A percentile compares a stretch with the other conserved stretches of the same genome.
phyloP scores from a whole-genome alignment of 441 rosid species.

The Populus hybrid region DNA sequence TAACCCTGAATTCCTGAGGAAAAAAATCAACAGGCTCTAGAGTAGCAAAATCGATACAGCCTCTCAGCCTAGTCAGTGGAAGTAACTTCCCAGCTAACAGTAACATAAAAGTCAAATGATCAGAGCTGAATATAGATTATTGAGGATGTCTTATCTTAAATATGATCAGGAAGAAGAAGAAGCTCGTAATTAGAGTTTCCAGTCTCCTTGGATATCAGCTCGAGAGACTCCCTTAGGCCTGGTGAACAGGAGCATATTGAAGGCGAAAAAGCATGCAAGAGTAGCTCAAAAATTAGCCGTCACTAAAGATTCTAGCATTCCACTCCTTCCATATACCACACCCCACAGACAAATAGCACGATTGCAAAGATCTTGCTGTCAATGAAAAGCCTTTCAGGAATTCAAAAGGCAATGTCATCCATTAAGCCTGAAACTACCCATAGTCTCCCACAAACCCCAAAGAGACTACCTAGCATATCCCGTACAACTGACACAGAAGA shows the following conservation, averaged over 20 bases:
- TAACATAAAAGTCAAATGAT: background rate
- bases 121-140: background rate
- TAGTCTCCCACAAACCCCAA: background rate
- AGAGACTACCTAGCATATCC: background rate
- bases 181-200: background rate
- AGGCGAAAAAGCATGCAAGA: background rate
- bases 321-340: background rate
- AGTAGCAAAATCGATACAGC: background rate
- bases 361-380: background rate
- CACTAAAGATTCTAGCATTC: background rate
- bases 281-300: background rate
- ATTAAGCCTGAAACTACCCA: background rate
- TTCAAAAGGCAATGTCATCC: background rate
- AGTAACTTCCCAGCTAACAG: background rate
- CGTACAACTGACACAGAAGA: background rate
- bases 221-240: background rate
- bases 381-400: background rate
- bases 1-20: background rate
- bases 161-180: background rate
- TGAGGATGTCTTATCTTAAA: background rate
- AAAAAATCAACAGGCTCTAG: background rate
- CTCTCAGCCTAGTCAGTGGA: background rate
- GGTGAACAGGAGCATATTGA: background rate
- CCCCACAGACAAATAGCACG: background rate
- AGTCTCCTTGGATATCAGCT: background rate